Evolutionary conservation across 2,329 filamentous ascomycete species (phyloP), one percentile per base, ranked within the genome.

Genomic region (Clonostachys sp.): DNA sequence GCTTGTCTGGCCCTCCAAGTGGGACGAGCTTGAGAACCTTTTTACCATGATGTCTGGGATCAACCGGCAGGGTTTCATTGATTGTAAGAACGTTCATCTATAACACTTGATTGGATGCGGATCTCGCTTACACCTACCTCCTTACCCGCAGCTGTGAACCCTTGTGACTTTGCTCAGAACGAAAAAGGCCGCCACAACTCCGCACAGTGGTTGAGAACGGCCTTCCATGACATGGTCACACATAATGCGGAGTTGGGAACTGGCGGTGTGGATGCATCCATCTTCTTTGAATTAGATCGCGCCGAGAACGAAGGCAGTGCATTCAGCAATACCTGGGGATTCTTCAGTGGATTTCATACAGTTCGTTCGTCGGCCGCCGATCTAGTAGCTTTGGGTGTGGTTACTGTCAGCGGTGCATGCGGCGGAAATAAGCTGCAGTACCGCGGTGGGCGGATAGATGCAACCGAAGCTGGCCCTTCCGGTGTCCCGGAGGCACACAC

Each of bases 161-260:
- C 24, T 30, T 30, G 24, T 30, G 24, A 30, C 24, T 30, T 30
- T 30, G 24, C 24, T 30, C 24, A 30, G 10, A 10, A 30, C 24
- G 24, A 30, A 10, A 30, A 30, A 30, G 24, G 24, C 24, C 24
- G 24, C 9, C 24, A 49, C 36, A 80, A 78, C 41, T 78, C 81
- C 6, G 80, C 80, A 7, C 80, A 83, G 61, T 84, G 80, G 80
- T 61, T 84, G 40, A 72, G 80, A 34, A 73, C 77, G 4, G 80
- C 73, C 20, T 84, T 84, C 51, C 81, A 84, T 61, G 81, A 84
- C 58, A 80, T 83, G 73, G 67, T 77, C 5, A 80, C 78, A 4
- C 73, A 69, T 33, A 80, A 78, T 54, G 59, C 65, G 12, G 72
- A 63, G 51, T 68, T 64, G 33, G 66, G 68, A 36, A 63, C 61